Evolutionary conservation across 1,139 yeast species (phyloP).

Genomic region (Keqinozyma sinolaborantium): DNA sequence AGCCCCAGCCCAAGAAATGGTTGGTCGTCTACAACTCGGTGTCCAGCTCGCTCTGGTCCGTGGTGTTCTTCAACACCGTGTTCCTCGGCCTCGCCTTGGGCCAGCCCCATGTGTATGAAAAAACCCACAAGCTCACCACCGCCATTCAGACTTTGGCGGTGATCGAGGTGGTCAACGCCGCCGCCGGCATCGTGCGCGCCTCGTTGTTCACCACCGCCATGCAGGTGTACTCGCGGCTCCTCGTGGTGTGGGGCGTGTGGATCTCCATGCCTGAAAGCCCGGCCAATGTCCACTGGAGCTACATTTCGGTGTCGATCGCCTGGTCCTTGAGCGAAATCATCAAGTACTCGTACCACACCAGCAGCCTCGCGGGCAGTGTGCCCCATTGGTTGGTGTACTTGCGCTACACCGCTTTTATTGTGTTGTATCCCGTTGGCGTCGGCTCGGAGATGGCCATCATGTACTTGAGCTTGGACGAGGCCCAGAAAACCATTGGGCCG

Average conservation of each 20-base stretch:
- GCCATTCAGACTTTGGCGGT: conserved; percentile 80
- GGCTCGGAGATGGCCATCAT: conserved; percentile 75
- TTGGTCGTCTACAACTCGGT: conserved; percentile 43
- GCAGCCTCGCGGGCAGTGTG: conserved; percentile 55
- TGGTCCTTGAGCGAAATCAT: conserved; percentile 92
- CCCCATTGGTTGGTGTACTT: conserved; percentile 64
- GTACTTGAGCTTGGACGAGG: conserved; percentile 63
- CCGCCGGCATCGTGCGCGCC: conserved; percentile 75
- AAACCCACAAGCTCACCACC: conserved; percentile 59
- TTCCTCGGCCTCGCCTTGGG: conserved; percentile 39
- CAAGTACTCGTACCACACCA: conserved; percentile 82
- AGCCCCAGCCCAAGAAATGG: conserved; percentile 30
- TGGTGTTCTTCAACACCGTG: conserved; percentile 39
- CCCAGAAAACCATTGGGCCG: conserved; percentile 48
- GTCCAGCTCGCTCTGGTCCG: conserved; percentile 44
- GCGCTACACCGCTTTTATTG: conserved; percentile 79
- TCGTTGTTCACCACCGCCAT: conserved; percentile 79
- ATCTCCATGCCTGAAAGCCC: conserved; percentile 66
- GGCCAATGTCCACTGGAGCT: conserved; percentile 59
- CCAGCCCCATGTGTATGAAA: conserved; percentile 58
- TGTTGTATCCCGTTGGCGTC: conserved; percentile 89
- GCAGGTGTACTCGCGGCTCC: conserved; percentile 82
- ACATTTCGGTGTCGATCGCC: conserved; percentile 66
- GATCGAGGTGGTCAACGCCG: conserved; percentile 76
- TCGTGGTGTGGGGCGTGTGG: conserved; percentile 83